Conservation (phyloP, 1,284 basidiomycete genomes). For the Ustilago shanxiensis region DNA sequence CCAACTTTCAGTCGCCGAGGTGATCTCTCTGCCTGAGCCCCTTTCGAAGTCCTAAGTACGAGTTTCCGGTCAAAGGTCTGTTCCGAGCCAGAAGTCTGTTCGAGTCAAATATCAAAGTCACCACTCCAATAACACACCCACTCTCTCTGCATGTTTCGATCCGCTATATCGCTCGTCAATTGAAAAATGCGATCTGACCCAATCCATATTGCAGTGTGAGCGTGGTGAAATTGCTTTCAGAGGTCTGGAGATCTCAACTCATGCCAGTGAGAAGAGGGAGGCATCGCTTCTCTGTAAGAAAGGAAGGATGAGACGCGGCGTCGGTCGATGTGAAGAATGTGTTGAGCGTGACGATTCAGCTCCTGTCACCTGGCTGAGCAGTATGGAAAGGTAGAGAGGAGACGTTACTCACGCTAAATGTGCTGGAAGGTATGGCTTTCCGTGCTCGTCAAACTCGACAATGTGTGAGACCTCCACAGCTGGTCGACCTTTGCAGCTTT, state of each 20-base stretch:
- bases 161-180: slow-evolving; percentile 22
- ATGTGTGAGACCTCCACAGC: slow-evolving; percentile 61
- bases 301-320: too few species aligned
- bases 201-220: neutral
- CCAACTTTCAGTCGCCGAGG: slow-evolving; percentile 10
- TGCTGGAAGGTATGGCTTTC: slow-evolving; percentile 46
- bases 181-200: slow-evolving; percentile 20
- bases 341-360: too few species aligned
- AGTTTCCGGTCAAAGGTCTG: neutral
- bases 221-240: neutral
- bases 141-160: slow-evolving; percentile 3
- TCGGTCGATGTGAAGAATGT: too few species aligned
- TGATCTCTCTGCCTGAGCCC: slow-evolving; percentile 14
- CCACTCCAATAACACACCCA: neutral
- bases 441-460: slow-evolving; percentile 52
- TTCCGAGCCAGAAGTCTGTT: neutral
- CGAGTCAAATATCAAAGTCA: slow-evolving; percentile 3
- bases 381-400: too few species aligned
- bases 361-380: neutral
- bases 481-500: slow-evolving; percentile 47
- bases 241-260: slow-evolving; percentile 39
- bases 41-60: too few species aligned
- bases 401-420: slow-evolving; percentile 40
- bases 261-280: slow-evolving; percentile 50
- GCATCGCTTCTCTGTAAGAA: slow-evolving; percentile 44